Base-by-base conservation (phyloP, 805 yeast species). In the Saccharomycopsis selenospora region DNA sequence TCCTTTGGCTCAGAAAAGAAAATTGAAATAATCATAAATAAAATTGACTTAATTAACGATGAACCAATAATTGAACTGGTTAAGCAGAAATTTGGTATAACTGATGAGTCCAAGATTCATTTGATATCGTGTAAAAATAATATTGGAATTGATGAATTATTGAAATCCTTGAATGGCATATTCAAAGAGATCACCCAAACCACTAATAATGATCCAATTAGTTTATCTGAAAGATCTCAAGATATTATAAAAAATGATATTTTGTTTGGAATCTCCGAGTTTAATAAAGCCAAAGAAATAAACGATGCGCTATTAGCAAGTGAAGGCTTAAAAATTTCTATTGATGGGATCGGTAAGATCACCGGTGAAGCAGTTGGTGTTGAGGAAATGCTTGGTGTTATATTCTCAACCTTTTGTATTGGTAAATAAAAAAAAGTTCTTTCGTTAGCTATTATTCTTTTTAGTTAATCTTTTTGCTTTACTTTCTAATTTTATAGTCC, bases 391-490 rank as follows among this genome's bases (percentile, higher is more conserved):
- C 68, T 93, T 3, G 96, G 93, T 0, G 91, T 86, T 1, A 93
- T 93, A 0, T 93, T 93, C 60, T 81, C 95, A 2, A 84, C 80
- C 53, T 93, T 93, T 62, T 93, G 99, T 64, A 88, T 93, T 20
- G 99, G 99, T 0, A 91, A 91, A 63, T 91, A 67, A 55, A 7
- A 28, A n/a, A n/a, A n/a, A 22, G n/a, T 13, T 40, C 24, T 10
- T n/a, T 4, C 29, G 8, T 17, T 13, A 22, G 25, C 14, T 30
- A 10, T 3, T 14, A 14, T 14, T 36, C 24, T 50, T 53, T 7
- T 38, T 52, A 29, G 23, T 22, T 29, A 57, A 54, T 22, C 61
- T 51, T 46, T 60, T 61, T 1, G 60, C 56, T 57, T 77, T 76
- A 3, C 69, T 69, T 40, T 71, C 77, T 45, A 81, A 56, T 56